phyloP scores from a whole-genome alignment of 257 asterid species.

The Nicotiana obtusifolia region DNA sequence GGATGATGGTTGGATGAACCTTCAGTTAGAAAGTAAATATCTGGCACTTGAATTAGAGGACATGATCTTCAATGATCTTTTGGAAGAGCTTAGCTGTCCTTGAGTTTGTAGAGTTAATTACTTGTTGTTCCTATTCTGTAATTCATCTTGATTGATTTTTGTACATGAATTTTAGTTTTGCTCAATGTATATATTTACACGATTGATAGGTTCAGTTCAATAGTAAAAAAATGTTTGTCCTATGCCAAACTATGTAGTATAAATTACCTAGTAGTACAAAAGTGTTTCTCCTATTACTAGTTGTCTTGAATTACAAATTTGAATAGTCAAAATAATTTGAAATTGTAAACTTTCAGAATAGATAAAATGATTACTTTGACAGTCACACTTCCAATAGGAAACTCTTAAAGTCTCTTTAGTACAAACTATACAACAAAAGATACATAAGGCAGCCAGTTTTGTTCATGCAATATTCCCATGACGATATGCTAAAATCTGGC shows the following conservation, averaged over 20 bases:
- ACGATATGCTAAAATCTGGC: no score
- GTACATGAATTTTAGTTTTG: slow-evolving; percentile 16
- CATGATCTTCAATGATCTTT: slow-evolving; percentile 46
- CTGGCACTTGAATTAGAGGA: slow-evolving; percentile 63
- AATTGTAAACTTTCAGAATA: no score
- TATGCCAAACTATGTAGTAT: neutral
- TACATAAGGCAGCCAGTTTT: no score
- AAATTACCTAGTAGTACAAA: neutral
- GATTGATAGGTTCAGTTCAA: neutral
- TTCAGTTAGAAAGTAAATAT: slow-evolving; percentile 58
- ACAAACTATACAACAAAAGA: no score
- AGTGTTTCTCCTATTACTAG: no score
- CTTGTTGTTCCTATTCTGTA: neutral
- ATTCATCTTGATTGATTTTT: slow-evolving; percentile 3
- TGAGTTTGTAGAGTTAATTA: slow-evolving; percentile 7
- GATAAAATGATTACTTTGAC: no score
- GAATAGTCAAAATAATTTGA: no score
- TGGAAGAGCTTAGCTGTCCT: slow-evolving; percentile 43
- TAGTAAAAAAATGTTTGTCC: neutral
- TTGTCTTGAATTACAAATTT: no score
- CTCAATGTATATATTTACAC: neutral
- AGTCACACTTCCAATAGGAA: no score
- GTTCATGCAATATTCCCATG: no score
- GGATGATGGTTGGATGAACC: slow-evolving; percentile 80
- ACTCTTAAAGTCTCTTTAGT: no score